These are phyloP conservation scores for Eucalyptus paniculata DNA, from an alignment of 345 rosid genomes.

Conservation along the genomic window DNA sequence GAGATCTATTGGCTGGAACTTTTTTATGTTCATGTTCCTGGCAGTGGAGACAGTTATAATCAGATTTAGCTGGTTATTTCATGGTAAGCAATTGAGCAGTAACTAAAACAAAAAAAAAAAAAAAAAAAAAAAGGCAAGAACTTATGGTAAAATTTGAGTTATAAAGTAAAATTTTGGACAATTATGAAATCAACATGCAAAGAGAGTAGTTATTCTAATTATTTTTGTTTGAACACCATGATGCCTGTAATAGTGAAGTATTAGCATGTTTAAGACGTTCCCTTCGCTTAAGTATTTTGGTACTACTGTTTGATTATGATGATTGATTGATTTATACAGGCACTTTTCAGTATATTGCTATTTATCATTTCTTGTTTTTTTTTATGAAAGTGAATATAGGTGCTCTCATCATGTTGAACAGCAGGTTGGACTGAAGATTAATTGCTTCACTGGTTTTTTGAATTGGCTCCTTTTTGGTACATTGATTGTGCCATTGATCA, in stretches of 20 bases:
- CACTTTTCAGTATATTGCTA: neutral
- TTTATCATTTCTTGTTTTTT: neutral
- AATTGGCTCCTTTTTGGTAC: neutral
- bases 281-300: neutral
- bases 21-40: neutral
- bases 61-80: neutral
- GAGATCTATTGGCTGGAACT: neutral
- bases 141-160: neutral
- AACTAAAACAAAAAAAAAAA: neutral
- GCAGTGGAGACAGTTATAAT: neutral
- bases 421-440: neutral
- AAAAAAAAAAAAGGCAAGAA: neutral
- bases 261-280: neutral
- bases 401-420: neutral
- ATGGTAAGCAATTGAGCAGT: neutral
- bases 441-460: neutral
- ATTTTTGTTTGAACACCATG: neutral
- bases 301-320: neutral
- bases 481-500: neutral
- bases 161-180: neutral
- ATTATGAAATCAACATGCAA: neutral
- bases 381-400: neutral
- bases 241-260: neutral
- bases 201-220: neutral
- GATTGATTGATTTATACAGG: neutral